Evolutionary conservation across 371 early-diverging fungal species (phyloP), one percentile per base, ranked within the genome.

Genomic region (Mortierella sp.): DNA sequence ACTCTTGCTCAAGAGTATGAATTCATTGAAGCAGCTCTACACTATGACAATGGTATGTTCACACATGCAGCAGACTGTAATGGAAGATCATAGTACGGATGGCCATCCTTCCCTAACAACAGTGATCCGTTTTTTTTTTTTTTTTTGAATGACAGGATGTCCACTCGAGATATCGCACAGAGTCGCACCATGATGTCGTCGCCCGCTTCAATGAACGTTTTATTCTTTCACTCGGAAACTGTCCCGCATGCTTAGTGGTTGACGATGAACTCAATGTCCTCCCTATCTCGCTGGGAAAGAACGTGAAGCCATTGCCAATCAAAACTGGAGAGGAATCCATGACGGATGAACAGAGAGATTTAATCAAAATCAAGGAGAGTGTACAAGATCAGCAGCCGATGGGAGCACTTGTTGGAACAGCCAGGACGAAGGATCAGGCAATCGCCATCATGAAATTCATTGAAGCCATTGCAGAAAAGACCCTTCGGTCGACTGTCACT

Each of bases 151-250:
- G 14, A 24, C 50, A 90, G 90, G 97, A 97, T 82, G 98, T 96
- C 30, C 97, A 98, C 81, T 80, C 92, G 23, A 85, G 98, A 78
- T 97, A 97, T 72, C 86, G 98, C 54, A 96, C 97, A 21, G 96
- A 95, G 81, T 91, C 94, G 30, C 94, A 95, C 68, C 90, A 93
- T 54, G 97, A 98, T 72, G 93, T 98, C 41, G 91, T 94, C 50
- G 96, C 95, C 27, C 89, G 99, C 58, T 99, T 98, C 85, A 99
- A 99, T 79, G 98, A 98, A 83, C 89, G 99, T 45, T 96, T 99
- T 70, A 93, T 99, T 57, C 87, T 98, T 42, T 97, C 98, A 18
- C 85, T 99, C 42, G 95, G 94, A 28, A 86, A 87, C 46, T 95
- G 96, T 71, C 90, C 92, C n/a, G 89, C 90, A 24, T 98, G 97